Evolutionary conservation across 768 basidiomycete species (phyloP).

Genomic region (Lactifluus subvellereus): DNA sequence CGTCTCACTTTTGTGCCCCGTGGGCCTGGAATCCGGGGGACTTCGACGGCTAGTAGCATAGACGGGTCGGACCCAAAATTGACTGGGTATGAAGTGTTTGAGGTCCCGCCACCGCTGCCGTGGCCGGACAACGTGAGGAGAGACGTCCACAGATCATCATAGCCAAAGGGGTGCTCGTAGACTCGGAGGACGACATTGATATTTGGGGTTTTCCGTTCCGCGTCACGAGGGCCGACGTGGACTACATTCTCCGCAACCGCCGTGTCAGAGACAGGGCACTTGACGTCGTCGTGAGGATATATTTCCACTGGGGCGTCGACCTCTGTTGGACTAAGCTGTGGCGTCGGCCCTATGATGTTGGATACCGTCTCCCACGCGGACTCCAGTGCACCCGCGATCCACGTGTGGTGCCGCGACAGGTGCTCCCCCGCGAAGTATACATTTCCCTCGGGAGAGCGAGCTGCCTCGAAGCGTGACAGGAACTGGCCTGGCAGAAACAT

Average conservation of each 20-base stretch:
- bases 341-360: slow-evolving; percentile 7
- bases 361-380: slow-evolving; percentile 18
- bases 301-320: not conserved
- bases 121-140: not conserved
- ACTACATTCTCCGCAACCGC: not conserved
- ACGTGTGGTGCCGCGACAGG: slow-evolving; percentile 29
- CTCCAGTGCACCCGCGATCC: slow-evolving; percentile 29
- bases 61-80: not conserved
- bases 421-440: slow-evolving; percentile 30
- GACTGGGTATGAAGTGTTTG: not conserved
- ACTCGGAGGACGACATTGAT: not conserved
- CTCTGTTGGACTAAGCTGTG: slow-evolving; percentile 1
- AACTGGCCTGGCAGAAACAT: slow-evolving; percentile 32
- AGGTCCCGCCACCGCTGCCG: too few relatives aligned
- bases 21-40: slow-evolving; percentile 9
- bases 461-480: slow-evolving; percentile 23
- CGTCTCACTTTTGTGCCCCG: not conserved
- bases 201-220: not conserved
- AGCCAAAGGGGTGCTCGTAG: not conserved
- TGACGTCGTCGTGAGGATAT: not conserved
- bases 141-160: not conserved
- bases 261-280: not conserved
- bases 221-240: not conserved
- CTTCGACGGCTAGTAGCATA: not conserved
- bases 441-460: slow-evolving; percentile 26